phyloP scores from a whole-genome alignment of 2,329 filamentous ascomycete genomes.

The Colletotrichum echinochloae region DNA sequence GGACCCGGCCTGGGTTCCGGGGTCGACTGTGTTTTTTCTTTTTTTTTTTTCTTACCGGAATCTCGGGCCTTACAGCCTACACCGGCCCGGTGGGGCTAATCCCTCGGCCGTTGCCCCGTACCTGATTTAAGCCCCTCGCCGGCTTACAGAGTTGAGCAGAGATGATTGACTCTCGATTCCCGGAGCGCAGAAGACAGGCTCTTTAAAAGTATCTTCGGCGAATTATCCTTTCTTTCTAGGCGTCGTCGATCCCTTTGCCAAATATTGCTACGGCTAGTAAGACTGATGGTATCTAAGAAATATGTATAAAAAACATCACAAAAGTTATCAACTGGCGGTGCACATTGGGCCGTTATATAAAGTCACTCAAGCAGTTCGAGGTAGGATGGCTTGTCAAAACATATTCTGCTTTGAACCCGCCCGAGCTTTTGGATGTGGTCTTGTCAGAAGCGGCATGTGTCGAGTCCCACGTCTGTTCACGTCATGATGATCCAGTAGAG shows the following conservation, averaged over 20 bases:
- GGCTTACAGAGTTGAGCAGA: background rate
- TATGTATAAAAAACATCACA: background rate
- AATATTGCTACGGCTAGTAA: background rate
- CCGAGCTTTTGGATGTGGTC: background rate
- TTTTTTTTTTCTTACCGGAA: background rate
- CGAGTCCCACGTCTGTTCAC: background rate
- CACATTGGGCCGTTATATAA: background rate
- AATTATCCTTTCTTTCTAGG: background rate
- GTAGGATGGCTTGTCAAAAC: background rate
- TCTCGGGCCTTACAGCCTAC: background rate
- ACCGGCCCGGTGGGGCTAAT: background rate
- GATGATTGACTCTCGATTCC: background rate
- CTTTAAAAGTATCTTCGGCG: background rate
- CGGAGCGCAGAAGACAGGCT: background rate
- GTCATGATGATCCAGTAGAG: background rate
- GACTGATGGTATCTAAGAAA: background rate
- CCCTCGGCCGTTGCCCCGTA: background rate
- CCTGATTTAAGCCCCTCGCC: no score
- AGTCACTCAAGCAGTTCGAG: background rate
- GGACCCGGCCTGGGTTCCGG: conserved; percentile 4
- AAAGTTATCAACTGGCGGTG: background rate
- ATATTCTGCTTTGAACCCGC: no score
- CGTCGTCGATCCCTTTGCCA: background rate
- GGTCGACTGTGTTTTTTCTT: background rate
- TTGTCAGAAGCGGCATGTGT: background rate